Percentiles rank a stretch among this genome's conserved stretches.
Conservation (phyloP, 2,329 filamentous ascomycete genomes). For the Hypomyces perniciosus region DNA sequence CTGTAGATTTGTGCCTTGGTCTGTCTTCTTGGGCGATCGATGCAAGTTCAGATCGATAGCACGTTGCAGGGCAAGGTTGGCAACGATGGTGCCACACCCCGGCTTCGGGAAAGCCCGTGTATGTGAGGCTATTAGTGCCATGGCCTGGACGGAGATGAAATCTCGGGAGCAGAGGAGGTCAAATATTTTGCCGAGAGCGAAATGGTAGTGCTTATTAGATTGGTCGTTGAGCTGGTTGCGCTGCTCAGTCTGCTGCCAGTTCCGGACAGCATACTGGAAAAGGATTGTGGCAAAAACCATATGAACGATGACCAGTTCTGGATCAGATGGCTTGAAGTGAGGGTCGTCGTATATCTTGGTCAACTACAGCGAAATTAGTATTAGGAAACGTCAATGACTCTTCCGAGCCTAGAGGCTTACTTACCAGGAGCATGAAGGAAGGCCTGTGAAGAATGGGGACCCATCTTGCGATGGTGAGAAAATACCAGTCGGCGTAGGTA, state of each 20-base stretch:
- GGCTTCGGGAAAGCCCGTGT: conserved; percentile 75
- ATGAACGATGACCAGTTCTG: conserved; percentile 66
- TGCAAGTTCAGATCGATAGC: conserved; percentile 73
- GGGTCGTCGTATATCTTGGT: conserved; percentile 65
- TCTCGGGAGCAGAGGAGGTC: conserved; percentile 57
- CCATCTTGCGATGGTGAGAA: conserved; percentile 65
- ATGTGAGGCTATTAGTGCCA: conserved; percentile 66
- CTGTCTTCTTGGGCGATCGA: conserved; percentile 52
- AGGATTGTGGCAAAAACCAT: conserved; percentile 75
- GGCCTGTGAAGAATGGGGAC: conserved; percentile 73
- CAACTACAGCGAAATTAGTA: conserved; percentile 36
- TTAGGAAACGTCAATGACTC: too few species aligned
- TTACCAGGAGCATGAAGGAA: conserved; percentile 62
- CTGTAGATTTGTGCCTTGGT: conserved; percentile 49
- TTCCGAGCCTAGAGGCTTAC: conserved; percentile 17
- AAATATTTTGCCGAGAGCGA: conserved; percentile 62
- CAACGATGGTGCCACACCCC: conserved; percentile 64
- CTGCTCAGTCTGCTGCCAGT: conserved; percentile 50
- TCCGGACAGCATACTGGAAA: conserved; percentile 70
- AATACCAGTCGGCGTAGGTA: conserved; percentile 69
- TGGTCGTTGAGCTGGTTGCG: conserved; percentile 53
- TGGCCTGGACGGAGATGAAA: conserved; percentile 63
- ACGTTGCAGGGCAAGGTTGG: conserved; percentile 57
- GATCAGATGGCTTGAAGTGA: conserved; percentile 52
- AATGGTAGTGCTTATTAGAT: conserved; percentile 75